These are phyloP conservation scores for Sherardia arvensis DNA, from an alignment of 257 asterid species.

Conservation along the genomic window DNA sequence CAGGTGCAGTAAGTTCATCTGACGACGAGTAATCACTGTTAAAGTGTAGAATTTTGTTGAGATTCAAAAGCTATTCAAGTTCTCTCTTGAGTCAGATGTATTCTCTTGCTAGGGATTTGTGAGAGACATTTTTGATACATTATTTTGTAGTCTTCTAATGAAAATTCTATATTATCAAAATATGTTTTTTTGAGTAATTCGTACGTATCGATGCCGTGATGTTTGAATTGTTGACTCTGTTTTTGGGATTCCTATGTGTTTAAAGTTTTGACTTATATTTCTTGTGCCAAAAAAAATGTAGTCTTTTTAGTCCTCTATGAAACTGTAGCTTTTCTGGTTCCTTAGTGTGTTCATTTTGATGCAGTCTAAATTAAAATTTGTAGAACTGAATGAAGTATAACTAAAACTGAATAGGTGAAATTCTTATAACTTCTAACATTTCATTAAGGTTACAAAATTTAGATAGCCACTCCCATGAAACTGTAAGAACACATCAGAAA, in stretches of 20 bases:
- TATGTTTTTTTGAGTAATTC: neutral
- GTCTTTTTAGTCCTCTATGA: neutral
- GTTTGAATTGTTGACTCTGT: neutral
- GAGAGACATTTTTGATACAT: neutral
- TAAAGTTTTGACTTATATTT: neutral
- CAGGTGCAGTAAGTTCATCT: conserved; percentile 46
- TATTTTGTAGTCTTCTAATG: neutral
- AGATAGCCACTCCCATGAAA: neutral
- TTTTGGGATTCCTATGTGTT: neutral
- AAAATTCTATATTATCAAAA: too few relatives aligned
- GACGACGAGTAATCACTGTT: conserved; percentile 36
- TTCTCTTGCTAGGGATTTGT: neutral
- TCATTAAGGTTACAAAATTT: neutral
- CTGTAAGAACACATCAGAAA: neutral
- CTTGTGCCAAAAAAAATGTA: neutral
- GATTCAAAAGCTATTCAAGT: too few relatives aligned
- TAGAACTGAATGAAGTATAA: too few relatives aligned
- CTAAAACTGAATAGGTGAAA: too few relatives aligned
- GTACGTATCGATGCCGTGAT: neutral
- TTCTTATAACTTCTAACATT: neutral
- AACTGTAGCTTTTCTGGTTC: neutral
- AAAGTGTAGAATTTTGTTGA: neutral
- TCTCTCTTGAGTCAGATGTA: neutral
- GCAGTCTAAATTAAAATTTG: neutral
- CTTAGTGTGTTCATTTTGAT: neutral